Evolutionary conservation across 805 yeast species (phyloP), one percentile per base, ranked within the genome.

Genomic region (Candida silvatica): DNA sequence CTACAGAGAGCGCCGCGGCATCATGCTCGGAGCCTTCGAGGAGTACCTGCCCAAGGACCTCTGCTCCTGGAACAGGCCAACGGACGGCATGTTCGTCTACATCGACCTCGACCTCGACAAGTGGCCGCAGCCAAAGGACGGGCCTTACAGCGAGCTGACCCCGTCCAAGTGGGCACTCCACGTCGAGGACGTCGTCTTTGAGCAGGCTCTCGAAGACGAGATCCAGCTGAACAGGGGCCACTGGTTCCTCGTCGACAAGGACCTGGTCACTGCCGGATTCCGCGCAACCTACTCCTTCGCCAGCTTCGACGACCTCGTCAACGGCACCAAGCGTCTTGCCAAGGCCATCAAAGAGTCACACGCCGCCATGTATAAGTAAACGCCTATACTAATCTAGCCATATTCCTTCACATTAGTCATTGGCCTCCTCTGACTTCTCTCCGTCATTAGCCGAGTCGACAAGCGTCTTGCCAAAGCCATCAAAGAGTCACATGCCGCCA

Each of bases 1-100:
- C 51, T 83, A 83, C 59, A 66, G 75, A 18, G 66, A 59, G 36
- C 76, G 87, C 56, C 69, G 88, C 49, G 77, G 77, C 65, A 24
- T 43, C 6, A 65, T 84, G 42, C 60, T 77, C 35, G 67, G 67
- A 29, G 65, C 76, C 0, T 59, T 84, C 26, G 58, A 61, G 38
- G 58, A 58, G 29, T 56, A 64, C 43, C 57, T 72, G 44, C 74
- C 81, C 1, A 40, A 49, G 29, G 66, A 69, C 31, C 56, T 69
- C 8, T 56, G 61, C 26, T 43, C 59, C 7, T 66, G 57, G 54
- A 59, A 64, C 22, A 64, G 67, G 3, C 69, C 70, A 6, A 54
- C 48, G 7, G 59, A 65, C 2, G 71, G 71, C 23, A 66, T 66
- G 71, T 66, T 66, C 38, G 52, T 66, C 39, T 60, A 65, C 46